phyloP scores from a whole-genome alignment of 805 yeast genomes.

The Starmerella sp. region DNA sequence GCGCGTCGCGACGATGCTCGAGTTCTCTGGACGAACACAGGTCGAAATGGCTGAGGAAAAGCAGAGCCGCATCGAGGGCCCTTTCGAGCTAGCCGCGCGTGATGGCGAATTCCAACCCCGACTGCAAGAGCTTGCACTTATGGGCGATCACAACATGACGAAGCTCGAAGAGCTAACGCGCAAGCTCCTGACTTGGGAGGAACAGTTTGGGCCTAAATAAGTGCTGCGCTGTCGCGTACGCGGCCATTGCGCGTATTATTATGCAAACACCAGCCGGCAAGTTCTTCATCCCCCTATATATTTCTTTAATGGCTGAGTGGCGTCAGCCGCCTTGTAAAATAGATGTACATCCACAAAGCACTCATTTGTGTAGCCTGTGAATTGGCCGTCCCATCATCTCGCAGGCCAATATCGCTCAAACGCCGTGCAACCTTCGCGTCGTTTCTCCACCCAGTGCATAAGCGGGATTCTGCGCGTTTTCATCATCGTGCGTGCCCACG shows the following conservation, averaged over 20 bases:
- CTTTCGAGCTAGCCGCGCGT: conserved; percentile 32
- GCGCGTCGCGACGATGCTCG: conserved; percentile 79
- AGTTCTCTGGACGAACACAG: conserved; percentile 81
- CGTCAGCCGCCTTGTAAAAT: neutral
- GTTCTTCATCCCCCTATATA: neutral
- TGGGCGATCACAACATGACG: conserved; percentile 45
- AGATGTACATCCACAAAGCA: neutral
- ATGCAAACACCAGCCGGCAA: neutral
- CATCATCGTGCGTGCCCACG: neutral
- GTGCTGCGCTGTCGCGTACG: no score
- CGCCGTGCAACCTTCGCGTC: no score
- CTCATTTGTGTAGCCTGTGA: no score
- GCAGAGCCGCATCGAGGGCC: conserved; percentile 39
- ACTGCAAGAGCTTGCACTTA: conserved; percentile 28
- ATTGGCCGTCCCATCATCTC: no score
- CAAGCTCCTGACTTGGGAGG: conserved; percentile 68
- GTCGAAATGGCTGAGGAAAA: conserved; percentile 69
- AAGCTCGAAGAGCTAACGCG: conserved; percentile 66
- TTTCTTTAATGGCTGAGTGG: neutral
- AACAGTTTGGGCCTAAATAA: conserved; percentile 33
- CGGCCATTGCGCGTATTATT: neutral
- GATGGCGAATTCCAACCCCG: conserved; percentile 21
- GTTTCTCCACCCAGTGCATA: neutral
- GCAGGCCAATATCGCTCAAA: no score
- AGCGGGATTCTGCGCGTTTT: neutral